Percentiles rank a stretch among this genome's conserved stretches.
phyloP scores from a whole-genome alignment of 106 monocot genomes.

The Dactylorhiza incarnata region DNA sequence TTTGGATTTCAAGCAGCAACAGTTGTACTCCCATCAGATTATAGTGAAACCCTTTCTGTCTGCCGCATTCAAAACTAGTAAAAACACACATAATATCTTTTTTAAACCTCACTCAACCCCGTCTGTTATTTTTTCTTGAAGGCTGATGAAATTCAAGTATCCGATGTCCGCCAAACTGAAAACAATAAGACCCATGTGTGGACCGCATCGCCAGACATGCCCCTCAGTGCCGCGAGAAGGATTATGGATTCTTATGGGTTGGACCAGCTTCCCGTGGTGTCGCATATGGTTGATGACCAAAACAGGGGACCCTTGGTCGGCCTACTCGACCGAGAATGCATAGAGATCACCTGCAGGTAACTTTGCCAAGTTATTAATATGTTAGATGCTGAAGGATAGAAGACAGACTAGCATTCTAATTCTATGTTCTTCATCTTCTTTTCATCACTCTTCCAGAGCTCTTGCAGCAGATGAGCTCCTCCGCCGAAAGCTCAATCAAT shows the following conservation, averaged over 20 bases:
- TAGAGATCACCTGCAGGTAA: constrained; percentile 48
- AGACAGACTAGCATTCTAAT: not conserved
- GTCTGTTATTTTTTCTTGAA: constrained; percentile 7
- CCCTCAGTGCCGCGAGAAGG: constrained; percentile 34
- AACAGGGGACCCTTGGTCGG: constrained; percentile 29
- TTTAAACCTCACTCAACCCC: not conserved
- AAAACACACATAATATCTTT: not conserved
- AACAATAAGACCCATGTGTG: constrained; percentile 21
- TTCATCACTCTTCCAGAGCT: constrained; percentile 19
- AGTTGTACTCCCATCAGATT: too few species aligned
- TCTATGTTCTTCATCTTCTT: not conserved
- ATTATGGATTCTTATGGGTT: constrained; percentile 49
- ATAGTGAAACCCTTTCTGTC: too few species aligned
- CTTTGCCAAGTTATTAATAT: not conserved
- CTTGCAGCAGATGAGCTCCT: constrained; percentile 22
- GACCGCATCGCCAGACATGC: constrained; percentile 48
- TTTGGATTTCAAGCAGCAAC: too few species aligned
- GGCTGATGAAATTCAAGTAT: constrained; percentile 32
- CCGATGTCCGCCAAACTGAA: constrained; percentile 31
- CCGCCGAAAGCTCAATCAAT: not conserved
- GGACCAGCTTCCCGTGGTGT: constrained; percentile 48
- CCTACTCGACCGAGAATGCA: constrained; percentile 46
- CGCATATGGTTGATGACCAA: constrained; percentile 12
- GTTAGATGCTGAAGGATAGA: not conserved
- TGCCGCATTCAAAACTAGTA: not conserved